Evolutionary conservation across 352 stramenopile genomes (phyloP), one percentile per base, ranked within the genome.

Genomic region (Globisporangium recalcitrans): DNA sequence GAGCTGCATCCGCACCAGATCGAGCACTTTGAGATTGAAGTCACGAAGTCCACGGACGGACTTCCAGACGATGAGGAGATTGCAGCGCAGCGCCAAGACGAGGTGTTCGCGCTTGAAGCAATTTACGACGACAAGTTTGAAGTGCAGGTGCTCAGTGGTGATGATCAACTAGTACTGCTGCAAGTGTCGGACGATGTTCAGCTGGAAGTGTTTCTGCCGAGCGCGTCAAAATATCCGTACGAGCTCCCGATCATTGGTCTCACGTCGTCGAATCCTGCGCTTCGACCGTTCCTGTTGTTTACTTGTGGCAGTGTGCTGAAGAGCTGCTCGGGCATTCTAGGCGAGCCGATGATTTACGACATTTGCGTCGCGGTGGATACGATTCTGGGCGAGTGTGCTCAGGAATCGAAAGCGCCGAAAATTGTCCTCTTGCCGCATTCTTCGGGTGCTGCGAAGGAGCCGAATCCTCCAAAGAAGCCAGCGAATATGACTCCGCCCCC

Each of bases 261-360:
- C 31, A 74, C 69, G 1, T 75, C 77, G 1, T 74, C 67, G 19
- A 74, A 87, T 7, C 19, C 55, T n/a, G 60, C 57, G 3, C 59
- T 84, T 26, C 69, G 72, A 55, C 71, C 68, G 2, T 73, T 86
- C 61, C 65, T 83, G 3, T 47, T 91, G n/a, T 68, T 63, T 53
- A 68, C 75, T 7, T 80, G 70, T 52, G 82, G 75, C 3, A 69
- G 74, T 22, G 77, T 73, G 6, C 69, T 88, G 11, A 74, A 85
- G 51, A 77, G 74, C n/a, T 83, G 74, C 31, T 62, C 71, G 9
- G 73, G 71, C 13, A 72, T 70, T 1, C 69, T 92, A 7, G 86
- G 86, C 6, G 86, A 91, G 16, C 86, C 86, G 1, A 85, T 92
- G 73, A 72, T 95, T 16, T 95, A 93, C 64, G 82, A 93, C 47